Conservation (phyloP, 768 basidiomycete genomes). For the Agaricus sinodeliciosus region DNA sequence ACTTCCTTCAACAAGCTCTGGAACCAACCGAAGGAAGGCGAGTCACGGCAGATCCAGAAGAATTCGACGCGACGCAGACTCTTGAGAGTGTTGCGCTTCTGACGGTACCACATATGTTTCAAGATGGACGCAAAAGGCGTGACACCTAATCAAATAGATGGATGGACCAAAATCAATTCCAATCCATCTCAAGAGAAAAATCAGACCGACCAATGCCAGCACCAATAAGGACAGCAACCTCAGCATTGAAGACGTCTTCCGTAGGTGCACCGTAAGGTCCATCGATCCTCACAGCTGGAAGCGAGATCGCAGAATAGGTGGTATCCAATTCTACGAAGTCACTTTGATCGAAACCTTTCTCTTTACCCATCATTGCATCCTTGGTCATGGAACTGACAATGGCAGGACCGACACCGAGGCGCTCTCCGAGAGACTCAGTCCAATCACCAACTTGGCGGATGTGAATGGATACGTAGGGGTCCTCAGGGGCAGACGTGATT, state of each 20-base stretch:
- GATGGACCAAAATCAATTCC: background rate
- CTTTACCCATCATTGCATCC: constrained; percentile 69
- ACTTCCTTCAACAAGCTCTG: constrained; percentile 83
- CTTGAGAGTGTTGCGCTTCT: constrained; percentile 70
- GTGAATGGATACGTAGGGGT: constrained; percentile 87
- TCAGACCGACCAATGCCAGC: constrained; percentile 79
- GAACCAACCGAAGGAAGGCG: constrained; percentile 99
- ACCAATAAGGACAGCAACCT: constrained; percentile 88
- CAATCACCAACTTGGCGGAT: constrained; percentile 93
- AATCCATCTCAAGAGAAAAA: background rate
- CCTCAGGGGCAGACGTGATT: constrained; percentile 92
- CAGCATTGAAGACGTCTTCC: constrained; percentile 80
- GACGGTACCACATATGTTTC: constrained; percentile 94
- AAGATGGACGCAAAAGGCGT: constrained; percentile 94
- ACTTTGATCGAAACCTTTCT: constrained; percentile 61
- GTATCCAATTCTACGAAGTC: constrained; percentile 78
- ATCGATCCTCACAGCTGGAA: constrained; percentile 75
- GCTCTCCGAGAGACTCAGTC: constrained; percentile 77
- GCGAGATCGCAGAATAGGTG: constrained; percentile 34
- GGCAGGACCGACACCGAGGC: constrained; percentile 74
- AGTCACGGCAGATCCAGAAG: constrained; percentile 90
- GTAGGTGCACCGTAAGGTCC: constrained; percentile 93
- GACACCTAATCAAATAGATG: constrained; percentile 47
- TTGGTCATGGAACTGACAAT: constrained; percentile 75
- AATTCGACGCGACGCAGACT: constrained; percentile 87